phyloP scores from a whole-genome alignment of 257 asterid species.

The Ligustrum vulgare region DNA sequence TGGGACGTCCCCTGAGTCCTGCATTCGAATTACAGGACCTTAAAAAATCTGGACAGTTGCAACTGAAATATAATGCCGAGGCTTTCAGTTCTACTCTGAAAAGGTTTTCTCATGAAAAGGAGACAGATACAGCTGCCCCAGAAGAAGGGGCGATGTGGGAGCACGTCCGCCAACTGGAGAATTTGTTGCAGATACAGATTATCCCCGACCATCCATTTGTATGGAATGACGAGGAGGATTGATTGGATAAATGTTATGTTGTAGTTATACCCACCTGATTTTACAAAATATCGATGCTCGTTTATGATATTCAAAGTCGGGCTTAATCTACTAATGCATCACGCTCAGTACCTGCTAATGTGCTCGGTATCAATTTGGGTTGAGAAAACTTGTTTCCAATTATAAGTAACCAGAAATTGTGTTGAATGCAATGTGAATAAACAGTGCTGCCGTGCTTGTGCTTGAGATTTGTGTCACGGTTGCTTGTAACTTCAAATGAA shows the following conservation, averaged over 20 bases:
- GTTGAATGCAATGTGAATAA: neutral
- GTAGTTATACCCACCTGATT: neutral
- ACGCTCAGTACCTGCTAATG: neutral
- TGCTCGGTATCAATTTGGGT: neutral
- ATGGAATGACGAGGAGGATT: constrained; percentile 32
- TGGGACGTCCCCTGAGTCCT: constrained; percentile 62
- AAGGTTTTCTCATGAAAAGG: constrained; percentile 20
- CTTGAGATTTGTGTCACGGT: neutral
- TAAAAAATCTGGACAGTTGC: constrained; percentile 42
- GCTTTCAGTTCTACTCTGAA: constrained; percentile 34
- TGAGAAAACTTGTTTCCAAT: neutral
- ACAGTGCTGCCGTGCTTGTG: neutral
- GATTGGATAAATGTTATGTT: neutral
- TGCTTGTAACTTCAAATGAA: no score
- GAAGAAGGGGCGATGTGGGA: constrained; percentile 43
- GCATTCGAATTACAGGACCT: constrained; percentile 39
- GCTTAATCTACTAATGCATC: neutral
- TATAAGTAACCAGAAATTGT: neutral
- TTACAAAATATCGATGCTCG: neutral
- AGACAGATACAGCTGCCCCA: constrained; percentile 22
- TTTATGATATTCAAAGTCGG: neutral
- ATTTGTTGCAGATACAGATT: constrained; percentile 35
- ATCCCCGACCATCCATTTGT: constrained; percentile 22
- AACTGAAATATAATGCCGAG: constrained; percentile 40
- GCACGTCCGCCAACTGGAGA: constrained; percentile 38